Conservation (phyloP, 208 protist species). For the Porcisia hertigi region DNA sequence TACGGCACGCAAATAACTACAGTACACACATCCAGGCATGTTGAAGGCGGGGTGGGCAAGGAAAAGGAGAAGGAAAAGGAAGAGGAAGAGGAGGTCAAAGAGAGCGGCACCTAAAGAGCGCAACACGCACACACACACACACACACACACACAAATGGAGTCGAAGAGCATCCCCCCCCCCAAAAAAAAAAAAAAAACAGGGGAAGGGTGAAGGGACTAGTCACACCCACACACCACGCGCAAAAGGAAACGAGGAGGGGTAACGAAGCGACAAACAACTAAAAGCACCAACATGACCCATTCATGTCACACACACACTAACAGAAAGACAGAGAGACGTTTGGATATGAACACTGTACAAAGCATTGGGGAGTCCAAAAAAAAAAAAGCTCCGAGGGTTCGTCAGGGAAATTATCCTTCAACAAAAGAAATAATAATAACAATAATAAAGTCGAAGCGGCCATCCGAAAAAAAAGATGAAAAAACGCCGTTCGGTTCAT, state of each 20-base stretch:
- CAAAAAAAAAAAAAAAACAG: conserved; percentile 4
- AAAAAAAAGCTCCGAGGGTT: too few species aligned
- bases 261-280: background rate
- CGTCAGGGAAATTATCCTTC: too few species aligned
- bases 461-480: background rate
- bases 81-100: background rate
- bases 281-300: too few species aligned
- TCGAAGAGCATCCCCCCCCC: background rate
- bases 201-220: background rate
- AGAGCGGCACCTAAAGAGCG: background rate
- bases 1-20: background rate
- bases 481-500: too few species aligned
- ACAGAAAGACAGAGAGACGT: background rate
- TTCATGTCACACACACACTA: background rate
- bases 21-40: background rate
- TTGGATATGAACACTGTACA: background rate
- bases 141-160: background rate
- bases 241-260: background rate
- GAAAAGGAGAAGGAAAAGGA: too few species aligned
- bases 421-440: too few species aligned
- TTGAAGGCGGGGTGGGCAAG: background rate
- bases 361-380: too few species aligned
- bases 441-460: too few species aligned
- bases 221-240: too few species aligned
- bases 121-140: background rate